These are phyloP conservation scores for Hemerocallis citrina DNA, from an alignment of 106 monocot species.

Conservation along the genomic window DNA sequence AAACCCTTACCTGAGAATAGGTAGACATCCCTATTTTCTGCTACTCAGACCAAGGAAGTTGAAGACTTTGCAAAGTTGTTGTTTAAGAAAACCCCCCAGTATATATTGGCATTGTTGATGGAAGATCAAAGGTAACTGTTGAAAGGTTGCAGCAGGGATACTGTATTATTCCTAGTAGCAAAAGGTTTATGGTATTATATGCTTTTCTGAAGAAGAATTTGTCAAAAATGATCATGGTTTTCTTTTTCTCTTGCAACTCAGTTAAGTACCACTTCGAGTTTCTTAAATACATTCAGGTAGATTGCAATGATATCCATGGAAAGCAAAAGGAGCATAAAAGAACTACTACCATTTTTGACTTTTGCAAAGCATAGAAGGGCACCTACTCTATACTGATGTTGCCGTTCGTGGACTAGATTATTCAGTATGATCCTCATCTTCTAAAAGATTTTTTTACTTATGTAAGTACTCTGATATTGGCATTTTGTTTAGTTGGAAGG, in stretches of 20 bases:
- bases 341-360: constrained; percentile 67
- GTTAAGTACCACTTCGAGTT: constrained; percentile 81
- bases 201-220: too few species aligned
- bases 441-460: too few species aligned
- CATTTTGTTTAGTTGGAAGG: too few species aligned
- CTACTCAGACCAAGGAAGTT: too few species aligned
- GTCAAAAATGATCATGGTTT: constrained; percentile 90
- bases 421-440: constrained; percentile 94
- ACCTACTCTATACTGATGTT: constrained; percentile 83
- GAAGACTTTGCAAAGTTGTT: too few species aligned
- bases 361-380: constrained; percentile 68
- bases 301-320: constrained; percentile 79
- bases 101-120: too few species aligned
- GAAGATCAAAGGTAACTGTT: constrained; percentile 55
- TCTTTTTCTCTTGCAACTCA: constrained; percentile 84
- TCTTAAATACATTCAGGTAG: constrained; percentile 56
- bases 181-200: too few species aligned
- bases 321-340: constrained; percentile 86
- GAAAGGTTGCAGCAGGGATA: constrained; percentile 77
- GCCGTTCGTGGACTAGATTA: constrained; percentile 90
- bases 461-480: too few species aligned
- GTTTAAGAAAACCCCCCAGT: too few species aligned
- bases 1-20: constrained; percentile 75
- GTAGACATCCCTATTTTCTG: constrained; percentile 80
- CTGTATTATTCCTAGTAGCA: too few species aligned